Evolutionary conservation across 192 early-diverging fungal species (phyloP).

Genomic region (Coemansia sp.): DNA sequence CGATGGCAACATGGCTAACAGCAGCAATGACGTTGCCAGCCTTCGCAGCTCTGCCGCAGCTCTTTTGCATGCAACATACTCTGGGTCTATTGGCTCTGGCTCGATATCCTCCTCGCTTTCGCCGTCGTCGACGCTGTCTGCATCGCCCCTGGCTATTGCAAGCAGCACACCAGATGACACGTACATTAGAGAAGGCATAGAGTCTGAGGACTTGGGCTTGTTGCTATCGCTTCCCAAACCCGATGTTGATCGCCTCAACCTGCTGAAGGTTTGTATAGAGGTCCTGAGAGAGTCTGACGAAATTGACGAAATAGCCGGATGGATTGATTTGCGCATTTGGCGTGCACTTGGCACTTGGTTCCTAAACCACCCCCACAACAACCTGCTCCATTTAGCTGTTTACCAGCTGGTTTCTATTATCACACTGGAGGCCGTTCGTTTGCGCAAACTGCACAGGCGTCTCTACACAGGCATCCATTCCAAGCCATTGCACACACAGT

Average conservation of each 20-base stretch:
- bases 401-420: conserved; percentile 47
- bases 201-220: conserved; percentile 41
- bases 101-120: conserved; percentile 53
- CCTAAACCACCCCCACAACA: conserved; percentile 55
- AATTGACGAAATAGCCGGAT: conserved; percentile 46
- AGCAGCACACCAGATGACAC: conserved; percentile 42
- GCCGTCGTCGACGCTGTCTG: conserved; percentile 53
- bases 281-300: conserved; percentile 48
- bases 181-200: conserved; percentile 24
- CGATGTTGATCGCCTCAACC: conserved; percentile 31
- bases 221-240: conserved; percentile 44
- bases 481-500: not conserved
- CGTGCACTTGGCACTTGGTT: conserved; percentile 50
- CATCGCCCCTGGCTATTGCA: conserved; percentile 44
- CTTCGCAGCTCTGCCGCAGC: conserved; percentile 46
- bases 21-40: conserved; percentile 19
- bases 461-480: conserved; percentile 2
- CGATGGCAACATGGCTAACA: conserved; percentile 1
- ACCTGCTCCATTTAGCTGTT: conserved; percentile 42
- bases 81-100: conserved; percentile 41
- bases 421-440: conserved; percentile 41
- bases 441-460: conserved; percentile 28
- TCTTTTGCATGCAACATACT: conserved; percentile 37
- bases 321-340: conserved; percentile 56
- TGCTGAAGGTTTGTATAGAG: conserved; percentile 44